These are phyloP conservation scores for Hypoxylon sp. DNA, from an alignment of 2,329 filamentous ascomycete genomes.

Conservation along the genomic window DNA sequence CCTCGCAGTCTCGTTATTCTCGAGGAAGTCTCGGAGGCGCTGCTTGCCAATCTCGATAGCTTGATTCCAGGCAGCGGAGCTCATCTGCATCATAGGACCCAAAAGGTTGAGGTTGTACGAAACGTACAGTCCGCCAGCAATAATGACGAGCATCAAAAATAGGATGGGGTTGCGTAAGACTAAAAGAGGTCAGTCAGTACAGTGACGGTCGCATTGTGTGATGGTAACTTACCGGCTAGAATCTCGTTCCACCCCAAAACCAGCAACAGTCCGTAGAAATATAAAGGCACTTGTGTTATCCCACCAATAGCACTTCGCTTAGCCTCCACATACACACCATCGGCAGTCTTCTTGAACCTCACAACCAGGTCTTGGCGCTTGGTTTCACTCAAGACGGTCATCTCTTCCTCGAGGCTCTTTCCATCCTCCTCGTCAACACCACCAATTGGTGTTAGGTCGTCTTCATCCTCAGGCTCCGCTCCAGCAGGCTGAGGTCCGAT, in stretches of 20 bases:
- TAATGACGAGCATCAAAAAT: conserved; percentile 87
- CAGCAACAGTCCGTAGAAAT: conserved; percentile 92
- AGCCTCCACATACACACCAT: conserved; percentile 97
- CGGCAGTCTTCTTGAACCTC: conserved; percentile 97
- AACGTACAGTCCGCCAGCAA: conserved; percentile 83
- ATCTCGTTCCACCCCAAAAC: conserved; percentile 99
- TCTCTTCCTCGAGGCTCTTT: conserved; percentile 95
- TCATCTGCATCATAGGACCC: conserved; percentile 96
- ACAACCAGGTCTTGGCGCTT: conserved; percentile 94
- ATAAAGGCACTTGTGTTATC: conserved; percentile 92
- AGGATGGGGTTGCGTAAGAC: conserved; percentile 95
- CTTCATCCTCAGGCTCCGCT: conserved; percentile 86
- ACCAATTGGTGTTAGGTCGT: conserved; percentile 89
- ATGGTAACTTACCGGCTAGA: conserved; percentile 79
- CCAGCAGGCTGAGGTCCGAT: conserved; percentile 83
- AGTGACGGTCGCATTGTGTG: conserved; percentile 7
- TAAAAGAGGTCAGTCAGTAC: conserved; percentile 59
- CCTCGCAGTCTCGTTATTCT: conserved; percentile 86
- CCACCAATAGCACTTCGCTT: conserved; percentile 97
- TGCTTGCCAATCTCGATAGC: conserved; percentile 93
- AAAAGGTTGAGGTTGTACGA: conserved; percentile 96
- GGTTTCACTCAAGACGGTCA: conserved; percentile 90
- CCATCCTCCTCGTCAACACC: conserved; percentile 95
- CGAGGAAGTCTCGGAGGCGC: conserved; percentile 89
- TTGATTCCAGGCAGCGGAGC: conserved; percentile 88